Conservation (phyloP, 2,329 filamentous ascomycete species). For the Colletotrichum sp. region DNA sequence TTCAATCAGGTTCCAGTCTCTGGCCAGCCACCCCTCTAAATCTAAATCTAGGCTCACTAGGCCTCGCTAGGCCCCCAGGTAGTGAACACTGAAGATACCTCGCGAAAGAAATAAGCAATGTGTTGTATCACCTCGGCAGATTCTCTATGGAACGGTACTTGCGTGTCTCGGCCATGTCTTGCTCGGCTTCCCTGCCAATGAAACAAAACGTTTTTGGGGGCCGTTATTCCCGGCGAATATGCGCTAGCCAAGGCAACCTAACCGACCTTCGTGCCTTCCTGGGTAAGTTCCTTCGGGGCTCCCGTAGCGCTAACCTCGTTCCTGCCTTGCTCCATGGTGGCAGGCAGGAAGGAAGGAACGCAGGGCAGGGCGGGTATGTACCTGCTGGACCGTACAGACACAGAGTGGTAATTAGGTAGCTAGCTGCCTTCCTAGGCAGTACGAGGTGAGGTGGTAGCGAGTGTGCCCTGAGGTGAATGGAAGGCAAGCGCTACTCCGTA, state of each 20-base stretch:
- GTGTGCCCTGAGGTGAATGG: background rate
- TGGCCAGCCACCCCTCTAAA: background rate
- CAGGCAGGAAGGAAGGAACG: background rate
- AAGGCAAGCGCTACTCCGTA: background rate
- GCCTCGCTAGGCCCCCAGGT: background rate
- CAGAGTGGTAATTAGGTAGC: background rate
- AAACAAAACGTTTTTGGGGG: background rate
- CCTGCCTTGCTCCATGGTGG: background rate
- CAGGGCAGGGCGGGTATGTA: background rate
- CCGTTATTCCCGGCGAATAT: background rate
- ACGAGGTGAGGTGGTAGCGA: background rate
- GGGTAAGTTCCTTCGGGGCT: background rate
- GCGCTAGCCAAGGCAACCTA: background rate
- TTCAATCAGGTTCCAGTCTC: background rate
- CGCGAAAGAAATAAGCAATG: background rate
- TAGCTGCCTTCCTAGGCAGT: background rate
- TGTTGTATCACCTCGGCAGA: background rate
- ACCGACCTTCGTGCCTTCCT: background rate
- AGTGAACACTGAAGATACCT: background rate
- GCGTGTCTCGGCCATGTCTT: background rate
- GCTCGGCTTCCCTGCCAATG: background rate
- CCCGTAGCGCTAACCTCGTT: background rate
- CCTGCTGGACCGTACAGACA: background rate
- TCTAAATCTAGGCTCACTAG: background rate
- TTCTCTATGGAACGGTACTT: background rate